A percentile compares a stretch with the other conserved stretches of the same genome.
These are phyloP conservation scores for Fusarium chaquense DNA, from an alignment of 2,329 filamentous ascomycete genomes.

Conservation along the genomic window DNA sequence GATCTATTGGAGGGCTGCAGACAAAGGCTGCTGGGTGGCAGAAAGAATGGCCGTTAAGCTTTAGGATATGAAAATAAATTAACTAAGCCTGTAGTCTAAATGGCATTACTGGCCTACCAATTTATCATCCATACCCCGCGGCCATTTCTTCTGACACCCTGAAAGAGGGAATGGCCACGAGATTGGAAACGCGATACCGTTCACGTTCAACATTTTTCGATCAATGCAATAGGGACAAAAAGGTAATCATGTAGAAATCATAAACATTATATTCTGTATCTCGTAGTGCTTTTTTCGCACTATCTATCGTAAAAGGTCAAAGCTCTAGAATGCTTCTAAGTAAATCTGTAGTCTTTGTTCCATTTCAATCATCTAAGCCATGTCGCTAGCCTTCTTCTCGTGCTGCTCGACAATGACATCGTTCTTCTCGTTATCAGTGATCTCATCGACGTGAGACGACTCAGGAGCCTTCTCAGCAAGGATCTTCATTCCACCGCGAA, in stretches of 20 bases:
- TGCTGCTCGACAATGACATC: slow-evolving; percentile 33
- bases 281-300: not conserved
- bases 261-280: slow-evolving; percentile 32
- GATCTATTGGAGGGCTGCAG: too few species aligned
- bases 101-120: too few species aligned
- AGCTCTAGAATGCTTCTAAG: not conserved
- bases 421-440: slow-evolving; percentile 20
- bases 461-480: slow-evolving; percentile 24
- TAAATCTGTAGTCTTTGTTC: not conserved
- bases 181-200: too few species aligned
- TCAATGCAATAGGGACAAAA: not conserved
- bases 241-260: not conserved
- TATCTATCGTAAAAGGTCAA: slow-evolving; percentile 15
- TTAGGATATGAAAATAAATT: too few species aligned
- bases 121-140: too few species aligned
- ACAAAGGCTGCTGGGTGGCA: too few species aligned
- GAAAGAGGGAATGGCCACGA: too few species aligned
- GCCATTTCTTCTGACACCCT: too few species aligned
- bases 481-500: slow-evolving; percentile 35
- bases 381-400: slow-evolving; percentile 38
- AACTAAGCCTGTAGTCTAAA: too few species aligned
- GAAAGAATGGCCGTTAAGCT: too few species aligned
- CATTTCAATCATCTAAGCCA: slow-evolving; percentile 19
- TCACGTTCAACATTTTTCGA: too few species aligned
- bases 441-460: not conserved